Evolutionary conservation across 2,329 filamentous ascomycete species (phyloP).

Genomic region (Xylaria multiplex): DNA sequence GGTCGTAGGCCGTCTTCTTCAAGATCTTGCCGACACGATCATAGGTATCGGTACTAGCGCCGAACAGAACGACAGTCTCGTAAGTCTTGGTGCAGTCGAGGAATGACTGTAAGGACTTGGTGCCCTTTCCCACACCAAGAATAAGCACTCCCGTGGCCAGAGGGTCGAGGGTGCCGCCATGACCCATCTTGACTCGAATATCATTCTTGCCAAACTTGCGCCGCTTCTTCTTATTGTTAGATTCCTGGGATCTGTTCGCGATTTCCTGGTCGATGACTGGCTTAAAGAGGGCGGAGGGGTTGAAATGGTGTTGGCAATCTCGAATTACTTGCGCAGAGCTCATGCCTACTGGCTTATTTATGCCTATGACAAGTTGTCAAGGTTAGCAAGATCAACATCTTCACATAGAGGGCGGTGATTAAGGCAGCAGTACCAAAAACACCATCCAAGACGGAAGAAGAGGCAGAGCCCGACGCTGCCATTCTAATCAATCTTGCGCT

Average conservation of each 20-base stretch:
- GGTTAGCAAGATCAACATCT: conserved; percentile 25
- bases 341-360: conserved; percentile 90
- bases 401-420: background rate
- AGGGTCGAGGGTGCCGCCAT: conserved; percentile 94
- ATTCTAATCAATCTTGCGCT: conserved; percentile 55
- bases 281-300: conserved; percentile 80
- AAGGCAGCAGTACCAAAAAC: conserved; percentile 63
- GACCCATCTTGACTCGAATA: conserved; percentile 88
- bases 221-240: conserved; percentile 67
- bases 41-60: conserved; percentile 91
- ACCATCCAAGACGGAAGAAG: conserved; percentile 61
- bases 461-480: conserved; percentile 57
- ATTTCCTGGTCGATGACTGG: conserved; percentile 77
- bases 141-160: conserved; percentile 94
- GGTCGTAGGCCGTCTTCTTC: conserved; percentile 76
- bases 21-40: conserved; percentile 87
- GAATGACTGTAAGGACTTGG: conserved; percentile 82
- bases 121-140: conserved; percentile 85
- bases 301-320: conserved; percentile 85
- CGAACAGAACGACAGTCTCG: conserved; percentile 88
- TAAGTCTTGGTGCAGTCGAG: conserved; percentile 92
- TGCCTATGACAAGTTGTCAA: conserved; percentile 46
- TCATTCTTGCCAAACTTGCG: conserved; percentile 66
- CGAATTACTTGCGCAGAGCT: conserved; percentile 92
- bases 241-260: conserved; percentile 64